Percentiles rank a stretch among this genome's conserved stretches.
These are phyloP conservation scores for Periglandula ipomoeae DNA, from an alignment of 2,329 filamentous ascomycete species.

Conservation along the genomic window DNA sequence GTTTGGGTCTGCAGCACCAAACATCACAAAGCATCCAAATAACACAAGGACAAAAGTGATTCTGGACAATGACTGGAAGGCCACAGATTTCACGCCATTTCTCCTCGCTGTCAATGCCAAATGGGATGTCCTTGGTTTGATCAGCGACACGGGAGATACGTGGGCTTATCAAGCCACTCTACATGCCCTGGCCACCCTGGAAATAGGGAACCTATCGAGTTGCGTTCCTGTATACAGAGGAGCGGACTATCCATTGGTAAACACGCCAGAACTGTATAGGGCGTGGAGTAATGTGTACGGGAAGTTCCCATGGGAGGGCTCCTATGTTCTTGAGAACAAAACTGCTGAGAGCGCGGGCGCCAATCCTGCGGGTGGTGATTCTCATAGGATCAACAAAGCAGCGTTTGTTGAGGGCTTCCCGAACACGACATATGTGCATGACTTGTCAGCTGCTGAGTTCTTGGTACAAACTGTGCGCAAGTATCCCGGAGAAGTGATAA, in stretches of 20 bases:
- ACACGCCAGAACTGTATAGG: constrained; percentile 32
- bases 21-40: no score
- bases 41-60: no score
- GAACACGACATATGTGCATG: not conserved
- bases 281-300: constrained; percentile 30
- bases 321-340: not conserved
- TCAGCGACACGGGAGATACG: constrained; percentile 31
- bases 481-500: constrained; percentile 40
- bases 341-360: not conserved
- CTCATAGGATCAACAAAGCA: not conserved
- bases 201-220: constrained; percentile 30
- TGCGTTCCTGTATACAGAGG: constrained; percentile 40
- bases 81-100: constrained; percentile 17
- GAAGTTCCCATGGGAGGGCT: not conserved
- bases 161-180: constrained; percentile 36
- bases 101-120: constrained; percentile 33
- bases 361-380: not conserved
- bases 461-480: constrained; percentile 38
- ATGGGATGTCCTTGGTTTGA: constrained; percentile 32
- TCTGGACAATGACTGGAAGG: not conserved
- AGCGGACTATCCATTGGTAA: constrained; percentile 35
- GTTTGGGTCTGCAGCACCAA: no score
- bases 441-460: constrained; percentile 34
- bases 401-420: not conserved
- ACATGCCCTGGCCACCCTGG: constrained; percentile 36